Base-by-base conservation (phyloP, 2,329 filamentous ascomycete species). In the Claviceps capensis region DNA sequence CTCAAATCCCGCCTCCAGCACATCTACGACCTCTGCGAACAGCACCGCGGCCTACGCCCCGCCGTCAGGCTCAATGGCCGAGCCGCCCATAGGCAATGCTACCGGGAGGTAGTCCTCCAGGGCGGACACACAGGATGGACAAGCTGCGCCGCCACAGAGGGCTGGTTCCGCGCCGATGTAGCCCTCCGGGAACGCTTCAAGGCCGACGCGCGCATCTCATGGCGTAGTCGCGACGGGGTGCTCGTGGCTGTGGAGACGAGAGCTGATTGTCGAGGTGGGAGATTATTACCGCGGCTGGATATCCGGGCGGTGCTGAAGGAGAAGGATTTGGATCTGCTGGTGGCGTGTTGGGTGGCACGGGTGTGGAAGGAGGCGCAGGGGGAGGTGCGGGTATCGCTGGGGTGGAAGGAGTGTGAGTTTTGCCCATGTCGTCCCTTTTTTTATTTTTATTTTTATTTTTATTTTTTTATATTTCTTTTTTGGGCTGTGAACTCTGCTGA, bases 11-110 rank as follows among this genome's bases (percentile, higher is more conserved):
- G 58, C 2, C 54, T 57, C 4, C 59, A 64, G 14, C 63, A 65
- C 48, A 64, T 64, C 11, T 65, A 65, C 42, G 61, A 63, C 45
- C 57, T 65, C 42, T 53, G 58, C 4, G n/a, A 52, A 16, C n/a
- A 16, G 26, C 37, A 37, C 36, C 41, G 37, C 47, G 11, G 19
- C 41, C 47, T 52, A n/a, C 53, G 50, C 16, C 51, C 53, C 1
- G 60, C 58, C 4, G 34, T 62, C 1, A 42, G 37, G 1, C 54
- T 65, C 13, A 41, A 52, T 1, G 62, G 62, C 6, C 54, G 58
- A 26, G 55, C 55, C 1, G 58, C 53, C 37, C 56, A 52, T 4
- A 62, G 58, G 38, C 55, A 56, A 1, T 58, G 57, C 2, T 59
- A 58, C 30, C 55, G 56, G 3, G 50, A 57, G n/a, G 53, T 57